Evolutionary conservation across 257 asterid genomes (phyloP).

Genomic region (Solanum clarkiae): DNA sequence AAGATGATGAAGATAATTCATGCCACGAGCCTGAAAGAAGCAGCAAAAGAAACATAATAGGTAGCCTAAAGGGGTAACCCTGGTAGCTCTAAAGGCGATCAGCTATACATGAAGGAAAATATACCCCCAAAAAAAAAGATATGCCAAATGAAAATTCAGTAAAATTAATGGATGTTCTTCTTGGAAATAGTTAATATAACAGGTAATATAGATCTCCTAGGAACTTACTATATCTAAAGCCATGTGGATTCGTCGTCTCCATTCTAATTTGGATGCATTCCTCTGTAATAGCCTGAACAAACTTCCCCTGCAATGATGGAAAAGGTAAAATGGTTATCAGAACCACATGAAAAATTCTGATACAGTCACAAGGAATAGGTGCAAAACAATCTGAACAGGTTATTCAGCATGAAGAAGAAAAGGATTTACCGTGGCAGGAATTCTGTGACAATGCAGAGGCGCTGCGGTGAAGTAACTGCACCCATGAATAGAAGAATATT

Average conservation of each 20-base stretch:
- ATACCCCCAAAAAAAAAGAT: background rate
- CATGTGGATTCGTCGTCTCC: constrained; percentile 81
- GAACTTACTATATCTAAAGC: constrained; percentile 87
- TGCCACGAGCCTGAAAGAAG: constrained; percentile 68
- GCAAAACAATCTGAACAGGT: background rate
- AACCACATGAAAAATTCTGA: background rate
- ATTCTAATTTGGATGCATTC: constrained; percentile 60
- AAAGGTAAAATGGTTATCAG: background rate
- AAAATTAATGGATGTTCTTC: background rate
- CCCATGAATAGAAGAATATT: constrained; percentile 96
- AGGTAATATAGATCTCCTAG: background rate
- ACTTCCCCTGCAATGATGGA: constrained; percentile 69
- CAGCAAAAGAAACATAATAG: background rate
- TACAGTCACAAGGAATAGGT: background rate
- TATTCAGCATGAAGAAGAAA: background rate
- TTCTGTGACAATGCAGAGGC: constrained; percentile 92
- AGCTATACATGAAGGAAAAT: background rate
- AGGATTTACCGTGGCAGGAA: constrained; percentile 83
- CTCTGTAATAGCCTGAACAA: constrained; percentile 70
- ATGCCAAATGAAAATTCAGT: background rate
- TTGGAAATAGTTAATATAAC: background rate
- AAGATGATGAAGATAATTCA: constrained; percentile 89
- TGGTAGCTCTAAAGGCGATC: background rate
- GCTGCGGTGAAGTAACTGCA: constrained; percentile 88
- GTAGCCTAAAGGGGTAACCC: background rate